A percentile compares a stretch with the other conserved stretches of the same genome.
Evolutionary conservation across 2,329 filamentous ascomycete genomes (phyloP).

Genomic region (Apiospora aurea): DNA sequence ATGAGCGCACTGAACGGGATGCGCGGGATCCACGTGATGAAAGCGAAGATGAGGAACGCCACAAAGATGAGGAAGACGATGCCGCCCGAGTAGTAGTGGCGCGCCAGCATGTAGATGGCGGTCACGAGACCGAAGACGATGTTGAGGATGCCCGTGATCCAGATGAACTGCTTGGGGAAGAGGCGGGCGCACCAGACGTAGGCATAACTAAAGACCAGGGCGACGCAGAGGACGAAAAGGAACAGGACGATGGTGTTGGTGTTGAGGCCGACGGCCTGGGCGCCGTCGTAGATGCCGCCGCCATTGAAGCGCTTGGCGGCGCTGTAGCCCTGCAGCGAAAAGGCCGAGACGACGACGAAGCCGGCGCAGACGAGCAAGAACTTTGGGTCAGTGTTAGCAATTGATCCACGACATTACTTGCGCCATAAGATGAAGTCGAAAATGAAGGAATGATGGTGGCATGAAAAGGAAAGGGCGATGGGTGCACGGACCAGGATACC

Average conservation of each 20-base stretch:
- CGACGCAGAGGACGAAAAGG: constrained; percentile 75
- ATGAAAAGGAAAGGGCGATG: not conserved
- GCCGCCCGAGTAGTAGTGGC: constrained; percentile 80
- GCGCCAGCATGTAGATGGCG: constrained; percentile 82
- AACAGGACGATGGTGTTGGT: constrained; percentile 90
- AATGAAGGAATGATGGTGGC: not conserved
- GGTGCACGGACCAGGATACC: constrained; percentile 69
- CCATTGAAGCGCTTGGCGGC: constrained; percentile 68
- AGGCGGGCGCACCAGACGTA: constrained; percentile 80
- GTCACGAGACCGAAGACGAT: constrained; percentile 85
- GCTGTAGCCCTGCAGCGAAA: constrained; percentile 77
- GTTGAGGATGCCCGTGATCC: constrained; percentile 89
- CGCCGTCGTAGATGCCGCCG: constrained; percentile 74
- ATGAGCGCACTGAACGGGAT: constrained; percentile 93
- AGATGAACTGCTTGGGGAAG: constrained; percentile 91
- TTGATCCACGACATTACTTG: not conserved
- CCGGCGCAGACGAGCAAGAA: constrained; percentile 75
- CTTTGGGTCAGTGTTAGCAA: constrained; percentile 45
- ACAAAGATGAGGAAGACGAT: constrained; percentile 87
- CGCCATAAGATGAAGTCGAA: not conserved
- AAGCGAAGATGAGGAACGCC: constrained; percentile 81
- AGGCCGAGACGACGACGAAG: constrained; percentile 77
- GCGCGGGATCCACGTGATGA: constrained; percentile 86
- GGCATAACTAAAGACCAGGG: constrained; percentile 75
- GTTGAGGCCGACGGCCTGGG: constrained; percentile 72